Evolutionary conservation across 2,329 filamentous ascomycete genomes (phyloP).

Genomic region (Ascomycota sp.): DNA sequence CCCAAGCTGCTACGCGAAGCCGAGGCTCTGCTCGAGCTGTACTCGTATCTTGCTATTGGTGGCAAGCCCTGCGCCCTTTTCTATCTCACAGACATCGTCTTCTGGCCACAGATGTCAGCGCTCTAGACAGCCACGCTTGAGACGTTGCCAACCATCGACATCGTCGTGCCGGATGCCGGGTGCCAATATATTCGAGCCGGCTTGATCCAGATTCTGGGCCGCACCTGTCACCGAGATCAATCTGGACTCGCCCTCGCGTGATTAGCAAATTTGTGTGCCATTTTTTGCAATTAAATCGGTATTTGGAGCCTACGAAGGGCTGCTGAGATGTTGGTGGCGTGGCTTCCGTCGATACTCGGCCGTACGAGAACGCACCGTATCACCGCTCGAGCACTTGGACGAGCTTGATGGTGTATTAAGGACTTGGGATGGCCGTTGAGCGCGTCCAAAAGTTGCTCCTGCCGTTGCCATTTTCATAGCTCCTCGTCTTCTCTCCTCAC

Average conservation of each 20-base stretch:
- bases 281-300: too few species aligned
- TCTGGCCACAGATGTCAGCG: conserved; percentile 13
- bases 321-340: too few species aligned
- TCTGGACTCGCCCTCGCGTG: conserved; percentile 8
- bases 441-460: too few species aligned
- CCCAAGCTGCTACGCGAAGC: conserved; percentile 14
- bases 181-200: conserved; percentile 15
- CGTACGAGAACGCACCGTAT: too few species aligned
- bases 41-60: conserved; percentile 7
- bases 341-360: too few species aligned
- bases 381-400: too few species aligned
- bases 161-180: conserved; percentile 17
- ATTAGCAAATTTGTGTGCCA: conserved; percentile 1
- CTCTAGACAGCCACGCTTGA: conserved; percentile 11
- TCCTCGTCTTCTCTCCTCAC: conserved; percentile 28
- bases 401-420: too few species aligned
- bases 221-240: conserved; percentile 11
- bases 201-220: conserved; percentile 16
- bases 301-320: too few species aligned
- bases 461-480: background rate
- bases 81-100: conserved; percentile 15
- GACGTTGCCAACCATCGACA: conserved; percentile 12
- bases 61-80: conserved; percentile 11
- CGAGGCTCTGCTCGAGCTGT: conserved; percentile 11
- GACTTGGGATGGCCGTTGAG: too few species aligned